Evolutionary conservation across 139 green algal genomes (phyloP), one percentile per base, ranked within the genome.

Genomic region (Chlamydomonas incerta): DNA sequence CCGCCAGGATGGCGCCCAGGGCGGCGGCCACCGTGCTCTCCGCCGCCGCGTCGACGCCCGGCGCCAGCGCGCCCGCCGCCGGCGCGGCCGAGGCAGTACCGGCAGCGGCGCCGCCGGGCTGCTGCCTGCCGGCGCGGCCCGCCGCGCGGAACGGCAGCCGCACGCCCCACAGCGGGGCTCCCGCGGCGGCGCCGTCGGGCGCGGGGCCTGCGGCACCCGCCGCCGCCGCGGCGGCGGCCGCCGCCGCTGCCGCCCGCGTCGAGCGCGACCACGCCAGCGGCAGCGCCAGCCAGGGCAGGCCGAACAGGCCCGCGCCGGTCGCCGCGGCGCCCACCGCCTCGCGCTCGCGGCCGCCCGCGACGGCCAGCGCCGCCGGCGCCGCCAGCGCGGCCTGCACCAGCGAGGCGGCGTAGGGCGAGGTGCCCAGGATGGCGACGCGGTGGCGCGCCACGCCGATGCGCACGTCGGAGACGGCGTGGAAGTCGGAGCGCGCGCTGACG

Each of bases 331-430:
- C 23, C 57, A 26, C 79, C n/a, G 66, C 79, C 14, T 9, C 75
- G n/a, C 26, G 55, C 47, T 34, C 55, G 10, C 60, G 52, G 34
- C 55, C 8, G 1, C 15, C 37, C 18, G 55, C 80, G 17, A 69
- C 68, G 34, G 80, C 80, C 55, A 79, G 41, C 34, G 50, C 68
- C 3, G 80, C 68, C 11, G 80, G 80, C 35, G 80, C 80, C 52
- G 65, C 35, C 52, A 86, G 80, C 34, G 37, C 80, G 0, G 80
- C 68, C 80, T 86, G 80, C 28, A 86, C 52, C 3, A 86, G 80
- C 34, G 80, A 86, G 0, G 80, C 80, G 2, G 80, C 80, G 50
- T 86, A 86, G 20, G 80, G 34, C 52, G 80, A 86, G 17, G 80
- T 86, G 10, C 80, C 80, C 24, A 86, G 5, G 52, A 86, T 71